Conservation (phyloP, 129 eudicot genomes). For the Saposhnikovia divaricata region DNA sequence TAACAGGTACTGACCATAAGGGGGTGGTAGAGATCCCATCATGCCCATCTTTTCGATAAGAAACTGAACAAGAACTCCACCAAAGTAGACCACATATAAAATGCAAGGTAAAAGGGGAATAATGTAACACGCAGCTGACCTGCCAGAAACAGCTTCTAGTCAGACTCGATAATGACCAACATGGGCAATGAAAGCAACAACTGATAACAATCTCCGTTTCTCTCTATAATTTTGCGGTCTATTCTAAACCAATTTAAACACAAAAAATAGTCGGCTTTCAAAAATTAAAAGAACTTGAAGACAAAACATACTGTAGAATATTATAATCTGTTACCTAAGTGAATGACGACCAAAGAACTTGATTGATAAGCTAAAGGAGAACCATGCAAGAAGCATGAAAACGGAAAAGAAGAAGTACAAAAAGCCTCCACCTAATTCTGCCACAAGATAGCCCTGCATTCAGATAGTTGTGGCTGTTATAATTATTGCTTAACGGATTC, state of each 20-base stretch:
- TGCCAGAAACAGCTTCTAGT: conserved; percentile 32
- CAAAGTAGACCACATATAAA: conserved; percentile 65
- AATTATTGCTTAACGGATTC: background rate
- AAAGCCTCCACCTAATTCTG: conserved; percentile 92
- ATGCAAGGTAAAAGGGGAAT: conserved; percentile 68
- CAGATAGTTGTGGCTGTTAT: conserved; percentile 20
- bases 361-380: conserved; percentile 38
- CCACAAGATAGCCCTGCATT: conserved; percentile 55
- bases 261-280: background rate
- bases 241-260: background rate
- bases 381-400: conserved; percentile 83
- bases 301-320: background rate
- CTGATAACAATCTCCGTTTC: background rate
- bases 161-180: conserved; percentile 11
- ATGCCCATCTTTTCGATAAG: conserved; percentile 95
- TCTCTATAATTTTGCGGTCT: background rate
- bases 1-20: conserved; percentile 61
- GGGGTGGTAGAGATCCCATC: conserved; percentile 93
- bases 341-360: conserved; percentile 51
- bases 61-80: conserved; percentile 67
- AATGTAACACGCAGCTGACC: conserved; percentile 57
- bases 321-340: conserved; percentile 37
- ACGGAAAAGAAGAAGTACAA: conserved; percentile 50
- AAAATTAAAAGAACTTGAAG: conserved; percentile 4
- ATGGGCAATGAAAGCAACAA: background rate